These are phyloP conservation scores for Rhododendron kiyosumense DNA, from an alignment of 148 eudicot species.

Conservation along the genomic window DNA sequence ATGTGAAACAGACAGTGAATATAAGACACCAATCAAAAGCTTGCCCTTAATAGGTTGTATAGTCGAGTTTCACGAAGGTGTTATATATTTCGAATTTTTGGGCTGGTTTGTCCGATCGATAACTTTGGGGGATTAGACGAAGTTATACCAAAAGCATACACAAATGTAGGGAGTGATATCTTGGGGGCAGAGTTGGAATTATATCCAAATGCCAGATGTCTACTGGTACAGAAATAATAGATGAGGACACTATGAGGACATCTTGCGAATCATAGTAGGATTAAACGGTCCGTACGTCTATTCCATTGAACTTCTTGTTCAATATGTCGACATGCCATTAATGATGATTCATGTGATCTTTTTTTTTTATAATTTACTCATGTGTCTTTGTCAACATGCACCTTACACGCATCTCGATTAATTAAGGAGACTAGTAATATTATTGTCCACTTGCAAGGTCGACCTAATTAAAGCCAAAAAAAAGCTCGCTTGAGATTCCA, in stretches of 20 bases:
- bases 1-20: not conserved
- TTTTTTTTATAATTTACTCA: not conserved
- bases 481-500: no score
- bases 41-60: not conserved
- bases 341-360: not conserved
- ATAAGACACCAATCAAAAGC: not conserved
- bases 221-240: not conserved
- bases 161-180: not conserved
- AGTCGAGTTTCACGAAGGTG: not conserved
- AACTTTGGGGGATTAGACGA: not conserved
- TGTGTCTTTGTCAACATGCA: no score
- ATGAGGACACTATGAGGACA: conserved; percentile 13
- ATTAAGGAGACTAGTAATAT: no score
- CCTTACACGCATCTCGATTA: no score
- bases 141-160: not conserved
- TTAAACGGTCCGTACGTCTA: not conserved
- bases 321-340: conserved; percentile 14
- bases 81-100: not conserved
- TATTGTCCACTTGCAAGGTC: no score
- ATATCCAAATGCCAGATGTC: not conserved
- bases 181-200: conserved; percentile 3
- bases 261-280: not conserved
- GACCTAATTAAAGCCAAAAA: no score
- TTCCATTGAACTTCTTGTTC: not conserved
- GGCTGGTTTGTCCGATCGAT: not conserved